Evolutionary conservation across 768 basidiomycete species (phyloP).

Genomic region (Grammothele lineata): DNA sequence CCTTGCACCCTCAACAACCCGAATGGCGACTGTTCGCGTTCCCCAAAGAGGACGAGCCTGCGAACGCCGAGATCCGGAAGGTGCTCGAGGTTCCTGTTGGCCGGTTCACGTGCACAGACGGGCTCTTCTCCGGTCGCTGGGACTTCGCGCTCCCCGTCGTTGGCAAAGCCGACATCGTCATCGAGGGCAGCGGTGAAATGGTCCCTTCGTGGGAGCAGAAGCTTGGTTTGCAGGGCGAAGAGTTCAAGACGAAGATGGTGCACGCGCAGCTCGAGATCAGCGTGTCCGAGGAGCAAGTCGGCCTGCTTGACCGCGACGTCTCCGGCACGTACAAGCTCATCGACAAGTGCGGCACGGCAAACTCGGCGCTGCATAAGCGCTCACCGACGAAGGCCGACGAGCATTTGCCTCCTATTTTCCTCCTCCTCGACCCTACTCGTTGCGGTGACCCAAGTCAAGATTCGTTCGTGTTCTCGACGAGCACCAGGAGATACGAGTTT

Average conservation of each 20-base stretch:
- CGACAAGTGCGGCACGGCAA: conserved; percentile 87
- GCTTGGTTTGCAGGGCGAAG: conserved; percentile 64
- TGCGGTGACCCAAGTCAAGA: conserved; percentile 73
- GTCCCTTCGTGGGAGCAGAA: conserved; percentile 85
- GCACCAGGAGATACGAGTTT: conserved; percentile 73
- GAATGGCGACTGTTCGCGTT: conserved; percentile 86
- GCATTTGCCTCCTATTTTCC: conserved; percentile 59
- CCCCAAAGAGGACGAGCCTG: conserved; percentile 62
- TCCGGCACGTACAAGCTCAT: conserved; percentile 76
- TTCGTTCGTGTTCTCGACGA: conserved; percentile 79
- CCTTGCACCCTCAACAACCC: conserved; percentile 68
- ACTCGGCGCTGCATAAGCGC: conserved; percentile 75
- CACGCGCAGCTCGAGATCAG: conserved; percentile 62
- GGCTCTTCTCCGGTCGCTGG: conserved; percentile 71
- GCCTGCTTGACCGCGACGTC: conserved; percentile 71
- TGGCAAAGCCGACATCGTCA: conserved; percentile 51
- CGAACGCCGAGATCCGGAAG: conserved; percentile 75
- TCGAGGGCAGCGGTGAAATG: conserved; percentile 56
- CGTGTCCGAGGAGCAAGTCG: conserved; percentile 44
- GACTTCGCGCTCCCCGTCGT: conserved; percentile 70
- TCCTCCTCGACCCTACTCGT: conserved; percentile 85
- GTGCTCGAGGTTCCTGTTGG: conserved; percentile 71
- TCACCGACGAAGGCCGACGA: conserved; percentile 37
- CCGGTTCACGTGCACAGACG: conserved; percentile 53
- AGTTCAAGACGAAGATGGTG: conserved; percentile 64